Conservation (phyloP, 1,284 basidiomycete genomes). For the Mrakiaceae sp. region DNA sequence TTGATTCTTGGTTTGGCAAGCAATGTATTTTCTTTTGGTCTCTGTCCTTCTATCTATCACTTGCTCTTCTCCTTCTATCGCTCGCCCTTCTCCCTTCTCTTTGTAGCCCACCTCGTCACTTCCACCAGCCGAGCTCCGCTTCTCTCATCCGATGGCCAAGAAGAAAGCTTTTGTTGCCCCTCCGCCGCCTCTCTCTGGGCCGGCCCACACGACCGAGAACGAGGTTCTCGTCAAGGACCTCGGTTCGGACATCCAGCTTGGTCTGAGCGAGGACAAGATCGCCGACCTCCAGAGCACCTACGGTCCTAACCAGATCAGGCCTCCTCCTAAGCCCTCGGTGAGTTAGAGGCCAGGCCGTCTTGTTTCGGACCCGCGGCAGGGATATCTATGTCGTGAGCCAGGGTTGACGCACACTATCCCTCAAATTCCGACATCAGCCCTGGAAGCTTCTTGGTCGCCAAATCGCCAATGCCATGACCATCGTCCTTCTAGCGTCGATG, state of each 20-base stretch:
- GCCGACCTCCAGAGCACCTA: constrained; percentile 25
- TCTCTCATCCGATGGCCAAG: neutral
- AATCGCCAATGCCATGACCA: constrained; percentile 34
- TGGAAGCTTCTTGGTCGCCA: constrained; percentile 29
- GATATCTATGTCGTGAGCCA: neutral
- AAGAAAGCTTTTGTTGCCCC: neutral
- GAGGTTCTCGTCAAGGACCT: constrained; percentile 30
- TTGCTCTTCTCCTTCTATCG: neutral
- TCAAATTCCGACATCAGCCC: constrained; percentile 7
- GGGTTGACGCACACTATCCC: neutral
- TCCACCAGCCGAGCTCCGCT: neutral
- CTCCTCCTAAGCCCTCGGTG: constrained; percentile 29
- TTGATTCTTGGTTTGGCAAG: too few species aligned
- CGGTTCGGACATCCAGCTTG: constrained; percentile 25
- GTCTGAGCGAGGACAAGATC: constrained; percentile 27
- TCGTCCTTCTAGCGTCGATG: constrained; percentile 42
- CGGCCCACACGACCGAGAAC: constrained; percentile 28
- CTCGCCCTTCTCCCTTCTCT: neutral
- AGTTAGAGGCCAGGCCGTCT: constrained; percentile 19
- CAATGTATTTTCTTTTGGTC: too few species aligned
- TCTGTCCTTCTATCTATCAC: neutral
- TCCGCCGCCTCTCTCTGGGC: constrained; percentile 7
- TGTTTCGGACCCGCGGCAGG: constrained; percentile 2
- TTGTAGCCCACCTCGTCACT: neutral
- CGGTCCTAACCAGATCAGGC: constrained; percentile 36